phyloP scores from a whole-genome alignment of 2,329 filamentous ascomycete genomes.

The Colletotrichum tropicale region DNA sequence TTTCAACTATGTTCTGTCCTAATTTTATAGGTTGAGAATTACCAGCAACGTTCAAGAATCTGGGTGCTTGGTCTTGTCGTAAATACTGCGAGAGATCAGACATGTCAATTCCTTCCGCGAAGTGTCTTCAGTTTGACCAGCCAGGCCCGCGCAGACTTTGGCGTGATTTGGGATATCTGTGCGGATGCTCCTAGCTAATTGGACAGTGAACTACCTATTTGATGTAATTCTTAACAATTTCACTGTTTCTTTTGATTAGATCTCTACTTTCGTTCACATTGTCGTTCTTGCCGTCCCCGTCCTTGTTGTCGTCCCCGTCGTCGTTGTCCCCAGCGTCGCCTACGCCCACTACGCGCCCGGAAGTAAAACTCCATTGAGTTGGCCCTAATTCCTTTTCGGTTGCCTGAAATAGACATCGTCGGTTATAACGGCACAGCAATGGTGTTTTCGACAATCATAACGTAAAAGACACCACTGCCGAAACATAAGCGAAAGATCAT shows the following conservation, averaged over 20 bases:
- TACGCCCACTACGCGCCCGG: not conserved
- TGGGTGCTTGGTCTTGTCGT: not conserved
- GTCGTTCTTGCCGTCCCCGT: too few species aligned
- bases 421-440: not conserved
- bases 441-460: not conserved
- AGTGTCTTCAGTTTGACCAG: fast-evolving
- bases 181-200: too few species aligned
- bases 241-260: fast-evolving
- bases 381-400: fast-evolving
- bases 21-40: too few species aligned
- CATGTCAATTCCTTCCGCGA: fast-evolving
- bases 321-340: not conserved
- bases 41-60: not conserved
- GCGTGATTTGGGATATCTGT: not conserved
- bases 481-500: not conserved
- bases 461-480: not conserved
- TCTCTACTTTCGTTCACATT: not conserved
- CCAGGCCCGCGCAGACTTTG: too few species aligned
- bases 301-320: too few species aligned
- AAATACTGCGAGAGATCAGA: not conserved
- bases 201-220: too few species aligned
- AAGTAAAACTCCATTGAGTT: not conserved
- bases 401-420: not conserved
- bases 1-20: too few species aligned
- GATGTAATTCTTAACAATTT: not conserved